Conservation (phyloP, 345 rosid genomes). For the Lepidium africanum region DNA sequence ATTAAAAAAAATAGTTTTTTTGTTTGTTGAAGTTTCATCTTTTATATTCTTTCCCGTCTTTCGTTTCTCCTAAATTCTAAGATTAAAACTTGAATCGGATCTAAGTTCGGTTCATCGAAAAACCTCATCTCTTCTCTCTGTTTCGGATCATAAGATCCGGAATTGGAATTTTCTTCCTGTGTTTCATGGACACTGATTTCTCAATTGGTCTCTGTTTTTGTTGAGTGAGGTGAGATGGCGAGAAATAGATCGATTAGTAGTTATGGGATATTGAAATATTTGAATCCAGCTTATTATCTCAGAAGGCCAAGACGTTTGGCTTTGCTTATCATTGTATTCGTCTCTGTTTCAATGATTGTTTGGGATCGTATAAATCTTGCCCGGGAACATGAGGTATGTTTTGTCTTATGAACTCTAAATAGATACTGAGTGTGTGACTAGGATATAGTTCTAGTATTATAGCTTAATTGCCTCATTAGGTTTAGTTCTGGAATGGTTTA, state of each 20-base stretch:
- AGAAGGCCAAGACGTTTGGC: slow-evolving; percentile 72
- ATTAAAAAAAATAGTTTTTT: neutral
- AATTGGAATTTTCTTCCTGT: slow-evolving; percentile 1
- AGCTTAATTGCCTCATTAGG: neutral
- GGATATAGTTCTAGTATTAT: neutral
- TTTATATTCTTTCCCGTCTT: slow-evolving; percentile 1
- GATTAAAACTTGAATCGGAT: slow-evolving; percentile 17
- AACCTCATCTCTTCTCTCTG: neutral
- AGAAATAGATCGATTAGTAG: slow-evolving; percentile 28
- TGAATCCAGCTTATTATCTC: slow-evolving; percentile 65
- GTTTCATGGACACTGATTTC: slow-evolving; percentile 20
- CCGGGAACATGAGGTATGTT: slow-evolving; percentile 58
- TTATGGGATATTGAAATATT: slow-evolving; percentile 40
- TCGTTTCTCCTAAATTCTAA: neutral
- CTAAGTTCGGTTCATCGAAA: neutral
- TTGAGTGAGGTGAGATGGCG: slow-evolving; percentile 23
- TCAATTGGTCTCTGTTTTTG: slow-evolving; percentile 18
- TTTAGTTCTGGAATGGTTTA: neutral
- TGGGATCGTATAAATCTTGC: slow-evolving; percentile 92
- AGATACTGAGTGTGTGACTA: neutral
- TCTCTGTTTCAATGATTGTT: slow-evolving; percentile 44
- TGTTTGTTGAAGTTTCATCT: neutral
- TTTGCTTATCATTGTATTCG: slow-evolving; percentile 58
- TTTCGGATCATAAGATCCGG: slow-evolving; percentile 11
- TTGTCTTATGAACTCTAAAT: neutral